Evolutionary conservation across 2,329 filamentous ascomycete species (phyloP), one percentile per base, ranked within the genome.

Genomic region (Emergomyces pasteurianus): DNA sequence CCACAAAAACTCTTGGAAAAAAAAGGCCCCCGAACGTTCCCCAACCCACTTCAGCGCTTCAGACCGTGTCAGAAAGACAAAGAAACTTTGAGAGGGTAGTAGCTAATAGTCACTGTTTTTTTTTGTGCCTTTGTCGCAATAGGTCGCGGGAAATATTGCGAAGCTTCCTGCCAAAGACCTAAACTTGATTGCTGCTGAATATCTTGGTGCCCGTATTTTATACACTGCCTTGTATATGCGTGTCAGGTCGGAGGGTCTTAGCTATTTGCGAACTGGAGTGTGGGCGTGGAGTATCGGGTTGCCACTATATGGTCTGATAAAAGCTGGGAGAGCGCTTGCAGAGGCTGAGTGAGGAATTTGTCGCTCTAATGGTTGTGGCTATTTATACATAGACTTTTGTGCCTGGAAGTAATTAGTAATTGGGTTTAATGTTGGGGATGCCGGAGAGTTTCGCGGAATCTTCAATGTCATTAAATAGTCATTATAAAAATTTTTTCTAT

Each of bases 191-290:
- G 69, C 71, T 0, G 63, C 67, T 26, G 70, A 73, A 59, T 74
- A 73, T 58, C 59, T 74, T 16, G 66, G 67, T 10, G 68, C 65
- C 2, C 64, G 72, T n/a, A 58, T 71, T 1, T 47, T 73, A 31
- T 74, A 73, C 63, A 73, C 69, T 2, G 69, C 68, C 6, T 58
- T 70, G 16, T 74, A 73, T 60, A 69, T 74, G 65, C 68, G 71
- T 3, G 67, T 67, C 6, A 63, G 64, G 46, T 72, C 69, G 12
- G 70, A 74, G 58, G 63, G 66, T 21, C 58, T 65, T 26, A 72
- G 71, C 59, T 73, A 73, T 63, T 56, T 72, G 49, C 68, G 72
- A 7, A 72, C 67, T 7, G 69, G 70, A 2, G 63, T 70, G 47
- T 73, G 70, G 65, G 68, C 67, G 2, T 73, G 69, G 69, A 70